Base-by-base conservation (phyloP, 2,329 filamentous ascomycete genomes). In the Alternaria alternata region DNA sequence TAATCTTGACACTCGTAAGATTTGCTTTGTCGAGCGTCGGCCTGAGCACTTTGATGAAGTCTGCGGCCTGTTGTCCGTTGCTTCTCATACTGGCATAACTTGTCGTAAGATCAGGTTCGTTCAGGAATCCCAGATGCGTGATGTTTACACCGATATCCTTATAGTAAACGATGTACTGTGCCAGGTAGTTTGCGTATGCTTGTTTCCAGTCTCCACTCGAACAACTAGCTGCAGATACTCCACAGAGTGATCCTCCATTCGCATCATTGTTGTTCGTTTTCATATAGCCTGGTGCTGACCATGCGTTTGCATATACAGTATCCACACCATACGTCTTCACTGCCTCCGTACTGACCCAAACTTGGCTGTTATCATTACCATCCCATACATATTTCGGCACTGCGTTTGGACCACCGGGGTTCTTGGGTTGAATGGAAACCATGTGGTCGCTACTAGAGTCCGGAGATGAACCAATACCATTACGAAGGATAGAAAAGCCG, bases 291-390 rank as follows among this genome's bases (percentile, higher is more conserved):
- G 82, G 83, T 1, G 83, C 83, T 42, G 77, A 80, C 83, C 83
- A 85, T 1, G 83, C 82, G 68, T 85, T 80, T 4, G 81, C 81
- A 61, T 84, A 83, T 44, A 84, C 76, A 2, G 73, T 80, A 39
- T 71, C 84, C 5, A 84, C 75, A 3, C 81, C 80, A 54, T 81
- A 80, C 5, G 65, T 72, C 36, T 70, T 70, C 7, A 74, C 69
- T 7, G 85, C 85, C 69, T 85, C 78, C 65, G 85, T 79, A 3
- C 80, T 80, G 26, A 87, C 77, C 78, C 81, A 86, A 11, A 87
- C 76, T 72, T 87, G 85, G 7, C 81, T 81, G 28, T 72, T 74
- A 51, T 75, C 72, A 43, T 74, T 71, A 14, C 67, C 67, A 46
- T 74, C 72, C 70, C 71, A 75, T 5, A 70, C 60, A 51, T 75